phyloP scores from a whole-genome alignment of 257 asterid species.

The Scutellaria baicalensis region DNA sequence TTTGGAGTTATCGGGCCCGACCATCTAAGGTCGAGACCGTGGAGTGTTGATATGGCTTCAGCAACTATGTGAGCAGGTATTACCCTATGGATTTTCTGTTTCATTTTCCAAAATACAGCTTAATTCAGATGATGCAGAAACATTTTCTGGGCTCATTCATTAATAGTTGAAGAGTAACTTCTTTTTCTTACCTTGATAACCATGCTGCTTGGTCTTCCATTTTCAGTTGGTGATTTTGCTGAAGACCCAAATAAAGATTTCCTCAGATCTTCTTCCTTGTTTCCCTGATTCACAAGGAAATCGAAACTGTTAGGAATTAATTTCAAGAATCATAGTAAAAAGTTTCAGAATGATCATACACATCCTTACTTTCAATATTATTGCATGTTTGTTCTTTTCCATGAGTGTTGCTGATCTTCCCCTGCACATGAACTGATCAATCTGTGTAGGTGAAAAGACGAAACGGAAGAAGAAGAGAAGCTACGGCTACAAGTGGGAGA shows the following conservation, averaged over 20 bases:
- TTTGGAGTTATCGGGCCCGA: conserved; percentile 87
- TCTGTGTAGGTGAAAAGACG: neutral
- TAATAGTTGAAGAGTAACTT: no score
- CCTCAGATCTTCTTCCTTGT: conserved; percentile 40
- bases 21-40: conserved; percentile 83
- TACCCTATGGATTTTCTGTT: conserved; percentile 56
- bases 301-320: neutral
- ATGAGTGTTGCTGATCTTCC: conserved; percentile 13
- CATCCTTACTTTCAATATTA: conserved; percentile 25
- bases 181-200: conserved; percentile 50
- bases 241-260: conserved; percentile 27
- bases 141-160: neutral
- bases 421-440: conserved; percentile 18
- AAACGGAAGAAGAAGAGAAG: neutral
- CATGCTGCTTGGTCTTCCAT: conserved; percentile 82
- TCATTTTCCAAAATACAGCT: neutral
- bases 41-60: conserved; percentile 82
- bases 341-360: neutral
- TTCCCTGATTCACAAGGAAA: conserved; percentile 24
- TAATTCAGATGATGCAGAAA: neutral
- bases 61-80: conserved; percentile 87
- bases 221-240: conserved; percentile 39
- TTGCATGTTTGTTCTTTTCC: conserved; percentile 20
- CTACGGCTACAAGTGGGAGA: neutral
- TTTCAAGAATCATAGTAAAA: neutral